These are phyloP conservation scores for Podospora pseudocomata DNA, from an alignment of 495 filamentous ascomycete species.

Conservation along the genomic window DNA sequence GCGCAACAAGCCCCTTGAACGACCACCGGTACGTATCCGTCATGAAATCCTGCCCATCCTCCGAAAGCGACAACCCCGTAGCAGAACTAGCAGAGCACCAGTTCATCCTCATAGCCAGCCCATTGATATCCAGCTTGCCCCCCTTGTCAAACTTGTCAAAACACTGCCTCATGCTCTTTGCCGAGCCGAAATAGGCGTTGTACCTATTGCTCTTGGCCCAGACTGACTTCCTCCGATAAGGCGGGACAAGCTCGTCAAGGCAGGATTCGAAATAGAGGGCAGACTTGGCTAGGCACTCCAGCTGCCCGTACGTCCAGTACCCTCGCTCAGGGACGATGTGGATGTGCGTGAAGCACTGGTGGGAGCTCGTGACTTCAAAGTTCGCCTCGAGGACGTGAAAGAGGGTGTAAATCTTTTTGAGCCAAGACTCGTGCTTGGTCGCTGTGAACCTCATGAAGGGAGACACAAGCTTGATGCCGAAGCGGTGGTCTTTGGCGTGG, in stretches of 20 bases:
- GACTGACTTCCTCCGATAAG: conserved; percentile 25
- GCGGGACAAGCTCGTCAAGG: conserved; percentile 31
- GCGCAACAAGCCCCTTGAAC: conserved; percentile 18
- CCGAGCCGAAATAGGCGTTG: conserved; percentile 22
- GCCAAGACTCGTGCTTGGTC: conserved; percentile 18
- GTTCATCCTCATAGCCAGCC: conserved; percentile 27
- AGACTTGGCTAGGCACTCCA: conserved; percentile 25
- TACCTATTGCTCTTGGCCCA: conserved; percentile 33
- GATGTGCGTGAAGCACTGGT: conserved; percentile 30
- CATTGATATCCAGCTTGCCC: background rate
- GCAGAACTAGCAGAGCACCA: conserved; percentile 22
- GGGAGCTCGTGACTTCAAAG: conserved; percentile 28
- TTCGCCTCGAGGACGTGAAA: conserved; percentile 24
- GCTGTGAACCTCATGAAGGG: conserved; percentile 27
- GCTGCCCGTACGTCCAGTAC: conserved; percentile 22
- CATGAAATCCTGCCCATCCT: conserved; percentile 17
- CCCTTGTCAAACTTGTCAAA: conserved; percentile 19
- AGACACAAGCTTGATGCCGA: conserved; percentile 30
- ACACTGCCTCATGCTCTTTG: conserved; percentile 16
- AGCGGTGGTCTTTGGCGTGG: conserved; percentile 23
- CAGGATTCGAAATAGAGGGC: conserved; percentile 33
- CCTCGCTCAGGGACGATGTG: conserved; percentile 27
- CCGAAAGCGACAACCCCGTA: conserved; percentile 23
- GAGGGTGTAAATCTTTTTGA: conserved; percentile 18
- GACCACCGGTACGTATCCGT: conserved; percentile 28